Base-by-base conservation (phyloP, 768 basidiomycete species). In the Vararia minispora region DNA sequence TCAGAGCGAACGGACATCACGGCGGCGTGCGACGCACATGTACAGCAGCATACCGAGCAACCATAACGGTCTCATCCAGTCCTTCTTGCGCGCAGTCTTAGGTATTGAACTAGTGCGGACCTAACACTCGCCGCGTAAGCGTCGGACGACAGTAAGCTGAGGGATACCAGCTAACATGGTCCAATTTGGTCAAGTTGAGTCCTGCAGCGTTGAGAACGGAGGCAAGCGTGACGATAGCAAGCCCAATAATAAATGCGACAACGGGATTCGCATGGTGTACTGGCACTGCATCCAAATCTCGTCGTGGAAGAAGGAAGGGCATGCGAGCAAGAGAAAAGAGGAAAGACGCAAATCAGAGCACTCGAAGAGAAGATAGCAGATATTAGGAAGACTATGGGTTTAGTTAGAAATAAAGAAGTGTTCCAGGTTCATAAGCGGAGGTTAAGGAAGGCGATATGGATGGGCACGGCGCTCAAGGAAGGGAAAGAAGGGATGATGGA, bases 121-220 rank as follows among this genome's bases (percentile, higher is more conserved):
- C 81, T 83, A 44, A 17, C 18, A 31, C 2, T 12, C 16, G 24
- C n/a, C 18, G 10, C 41, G 45, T 18, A 47, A 32, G 18, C 5
- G n/a, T n/a, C n/a, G n/a, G n/a, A n/a, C n/a, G n/a, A n/a, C n/a
- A n/a, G n/a, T n/a, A n/a, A n/a, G n/a, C n/a, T n/a, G n/a, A n/a
- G n/a, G n/a, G n/a, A n/a, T n/a, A n/a, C n/a, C n/a, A n/a, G n/a
- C 79, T 47, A 39, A 82, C 78, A 72, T 92, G 89, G 61, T 95
- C 92, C 28, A 94, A 62, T 59, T 97, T 98, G 26, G 89, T 91
- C 42, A 97, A 65, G 54, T 95, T 97, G 28, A 98, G 68, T n/a
- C 92, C 92, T 0, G 82, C 86, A 24, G 88, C 87, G 51, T 88
- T 90, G 47, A 89, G 69, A n/a, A 88, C 70, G 13, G 83, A 87